These are phyloP conservation scores for Moesziomyces globuligerus DNA, from an alignment of 1,284 basidiomycete species.

Conservation along the genomic window DNA sequence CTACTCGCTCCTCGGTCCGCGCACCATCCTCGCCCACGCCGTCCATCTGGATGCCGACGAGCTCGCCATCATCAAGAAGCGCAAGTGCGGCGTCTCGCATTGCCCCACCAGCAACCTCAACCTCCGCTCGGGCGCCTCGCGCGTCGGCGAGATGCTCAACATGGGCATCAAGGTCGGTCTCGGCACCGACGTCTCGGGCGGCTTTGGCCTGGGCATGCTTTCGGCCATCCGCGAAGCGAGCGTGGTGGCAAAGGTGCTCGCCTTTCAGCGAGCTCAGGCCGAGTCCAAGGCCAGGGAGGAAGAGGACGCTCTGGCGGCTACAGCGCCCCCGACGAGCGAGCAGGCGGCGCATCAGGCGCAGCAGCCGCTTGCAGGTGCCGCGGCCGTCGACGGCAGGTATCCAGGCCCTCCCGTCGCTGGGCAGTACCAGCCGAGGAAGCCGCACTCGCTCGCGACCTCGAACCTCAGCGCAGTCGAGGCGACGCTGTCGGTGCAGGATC, in stretches of 20 bases:
- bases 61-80: constrained; percentile 76
- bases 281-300: constrained; percentile 42
- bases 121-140: constrained; percentile 82
- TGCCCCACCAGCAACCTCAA: constrained; percentile 91
- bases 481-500: constrained; percentile 26
- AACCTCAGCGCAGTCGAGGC: constrained; percentile 30
- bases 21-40: constrained; percentile 91
- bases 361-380: constrained; percentile 29
- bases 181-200: constrained; percentile 92
- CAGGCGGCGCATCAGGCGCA: constrained; percentile 20
- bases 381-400: constrained; percentile 38
- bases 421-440: constrained; percentile 39
- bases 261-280: constrained; percentile 54
- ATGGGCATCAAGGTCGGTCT: constrained; percentile 83
- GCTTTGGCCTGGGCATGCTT: constrained; percentile 84
- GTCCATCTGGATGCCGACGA: constrained; percentile 80
- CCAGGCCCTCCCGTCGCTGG: constrained; percentile 42
- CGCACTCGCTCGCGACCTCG: constrained; percentile 37
- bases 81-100: constrained; percentile 83
- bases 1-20: constrained; percentile 78
- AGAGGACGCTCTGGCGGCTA: constrained; percentile 9
- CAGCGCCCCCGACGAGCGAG: constrained; percentile 21
- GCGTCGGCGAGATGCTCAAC: constrained; percentile 82
- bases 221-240: constrained; percentile 83
- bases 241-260: constrained; percentile 80